These are phyloP conservation scores for Monosporascus cannonballus DNA, from an alignment of 2,329 filamentous ascomycete genomes.

Conservation along the genomic window DNA sequence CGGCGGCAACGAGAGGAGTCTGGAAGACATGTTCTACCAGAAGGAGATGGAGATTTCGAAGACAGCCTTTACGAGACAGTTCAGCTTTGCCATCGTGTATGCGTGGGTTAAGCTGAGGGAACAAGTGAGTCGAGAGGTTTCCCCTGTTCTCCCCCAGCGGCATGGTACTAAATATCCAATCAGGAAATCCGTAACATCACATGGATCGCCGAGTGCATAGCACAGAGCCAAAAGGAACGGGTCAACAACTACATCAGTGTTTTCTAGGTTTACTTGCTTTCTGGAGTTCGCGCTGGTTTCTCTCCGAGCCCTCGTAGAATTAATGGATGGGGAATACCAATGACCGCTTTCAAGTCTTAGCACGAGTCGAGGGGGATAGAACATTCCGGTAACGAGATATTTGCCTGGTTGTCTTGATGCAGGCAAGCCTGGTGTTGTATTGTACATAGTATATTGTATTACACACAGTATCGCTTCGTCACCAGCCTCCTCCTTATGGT, in stretches of 20 bases:
- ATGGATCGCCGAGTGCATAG: constrained; percentile 99
- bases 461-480: constrained; percentile 22
- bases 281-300: constrained; percentile 3
- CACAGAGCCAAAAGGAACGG: constrained; percentile 98
- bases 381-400: not conserved
- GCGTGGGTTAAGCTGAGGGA: constrained; percentile 97
- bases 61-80: constrained; percentile 89
- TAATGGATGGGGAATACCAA: constrained; percentile 31
- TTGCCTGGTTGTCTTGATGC: constrained; percentile 2
- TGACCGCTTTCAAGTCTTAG: constrained; percentile 12
- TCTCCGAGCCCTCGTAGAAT: constrained; percentile 36
- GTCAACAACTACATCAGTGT: constrained; percentile 99
- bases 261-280: constrained; percentile 51
- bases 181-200: constrained; percentile 99
- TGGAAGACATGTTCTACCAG: constrained; percentile 98
- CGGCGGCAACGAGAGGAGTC: constrained; percentile 76
- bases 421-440: constrained; percentile 20
- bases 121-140: constrained; percentile 62
- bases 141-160: not conserved
- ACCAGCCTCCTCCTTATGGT: constrained; percentile 13
- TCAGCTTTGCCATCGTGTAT: constrained; percentile 91
- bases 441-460: constrained; percentile 32
- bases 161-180: constrained; percentile 17
- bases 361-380: not conserved
- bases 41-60: constrained; percentile 99